Evolutionary conservation across 2,329 filamentous ascomycete genomes (phyloP).

Genomic region (Fusarium sp.): DNA sequence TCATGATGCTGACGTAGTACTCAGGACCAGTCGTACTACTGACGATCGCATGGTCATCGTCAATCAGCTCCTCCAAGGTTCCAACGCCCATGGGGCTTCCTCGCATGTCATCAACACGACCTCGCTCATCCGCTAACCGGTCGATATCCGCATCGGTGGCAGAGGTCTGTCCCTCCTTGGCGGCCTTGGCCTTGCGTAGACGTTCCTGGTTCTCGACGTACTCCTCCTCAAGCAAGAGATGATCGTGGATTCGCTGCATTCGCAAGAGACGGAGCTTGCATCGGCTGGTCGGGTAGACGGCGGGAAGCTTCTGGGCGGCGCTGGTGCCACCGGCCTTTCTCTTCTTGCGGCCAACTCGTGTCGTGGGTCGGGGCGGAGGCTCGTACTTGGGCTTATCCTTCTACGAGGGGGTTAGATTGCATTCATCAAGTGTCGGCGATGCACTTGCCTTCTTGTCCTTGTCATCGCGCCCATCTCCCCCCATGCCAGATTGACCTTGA

Average conservation of each 20-base stretch:
- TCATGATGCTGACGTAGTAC: slow-evolving; percentile 99
- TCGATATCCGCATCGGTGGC: slow-evolving; percentile 78
- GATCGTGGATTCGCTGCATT: slow-evolving; percentile 99
- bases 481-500: slow-evolving; percentile 88
- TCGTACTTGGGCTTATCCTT: slow-evolving; percentile 99
- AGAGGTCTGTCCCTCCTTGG: slow-evolving; percentile 70
- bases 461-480: slow-evolving; percentile 80
- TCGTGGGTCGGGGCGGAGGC: slow-evolving; percentile 94
- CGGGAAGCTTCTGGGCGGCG: slow-evolving; percentile 91
- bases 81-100: slow-evolving; percentile 98
- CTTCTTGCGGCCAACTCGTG: slow-evolving; percentile 97
- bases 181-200: slow-evolving; percentile 87
- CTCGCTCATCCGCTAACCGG: slow-evolving; percentile 90
- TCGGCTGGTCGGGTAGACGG: slow-evolving; percentile 92
- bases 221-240: slow-evolving; percentile 94
- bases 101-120: slow-evolving; percentile 96
- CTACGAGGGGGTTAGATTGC: slow-evolving; percentile 56
- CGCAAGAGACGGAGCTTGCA: slow-evolving; percentile 97
- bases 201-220: slow-evolving; percentile 99
- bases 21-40: slow-evolving; percentile 96
- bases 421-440: not conserved
- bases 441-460: slow-evolving; percentile 88
- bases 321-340: slow-evolving; percentile 93
- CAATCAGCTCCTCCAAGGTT: slow-evolving; percentile 97
- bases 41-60: slow-evolving; percentile 98